Conservation (phyloP, 306 rosid species). For the Castanea crenata region DNA sequence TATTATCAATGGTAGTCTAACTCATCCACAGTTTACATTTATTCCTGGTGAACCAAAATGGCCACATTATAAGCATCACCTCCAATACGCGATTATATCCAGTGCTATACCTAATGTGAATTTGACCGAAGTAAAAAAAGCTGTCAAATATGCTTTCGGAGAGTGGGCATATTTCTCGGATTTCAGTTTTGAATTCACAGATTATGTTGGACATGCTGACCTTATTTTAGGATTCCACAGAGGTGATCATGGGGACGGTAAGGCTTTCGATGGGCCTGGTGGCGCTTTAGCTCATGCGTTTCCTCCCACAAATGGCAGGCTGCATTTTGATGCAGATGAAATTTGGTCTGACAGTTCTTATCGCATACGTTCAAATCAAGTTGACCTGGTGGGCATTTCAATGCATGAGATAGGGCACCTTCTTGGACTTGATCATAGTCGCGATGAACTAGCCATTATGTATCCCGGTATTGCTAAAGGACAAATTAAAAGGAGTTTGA, state of each 20-base stretch:
- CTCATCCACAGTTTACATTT: neutral
- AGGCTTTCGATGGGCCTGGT: neutral
- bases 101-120: neutral
- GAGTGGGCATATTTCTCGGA: neutral
- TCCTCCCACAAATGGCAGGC: conserved; percentile 5
- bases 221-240: neutral
- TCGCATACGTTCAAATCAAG: neutral
- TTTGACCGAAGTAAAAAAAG: neutral
- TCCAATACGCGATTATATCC: neutral
- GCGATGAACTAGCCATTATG: neutral
- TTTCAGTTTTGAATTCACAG: neutral
- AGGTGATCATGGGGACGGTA: neutral
- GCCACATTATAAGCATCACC: conserved; percentile 4
- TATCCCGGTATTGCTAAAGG: neutral
- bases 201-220: neutral
- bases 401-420: conserved; percentile 33
- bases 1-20: neutral
- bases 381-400: neutral
- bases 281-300: neutral
- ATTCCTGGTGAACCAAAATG: neutral
- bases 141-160: neutral
- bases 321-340: conserved; percentile 18
- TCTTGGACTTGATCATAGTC: conserved; percentile 28
- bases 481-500: neutral
- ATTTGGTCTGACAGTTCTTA: neutral